Percentiles rank a stretch among this genome's conserved stretches.
These are phyloP conservation scores for Eimeria falciformis DNA, from an alignment of 169 alveolate genomes.

Conservation along the genomic window DNA sequence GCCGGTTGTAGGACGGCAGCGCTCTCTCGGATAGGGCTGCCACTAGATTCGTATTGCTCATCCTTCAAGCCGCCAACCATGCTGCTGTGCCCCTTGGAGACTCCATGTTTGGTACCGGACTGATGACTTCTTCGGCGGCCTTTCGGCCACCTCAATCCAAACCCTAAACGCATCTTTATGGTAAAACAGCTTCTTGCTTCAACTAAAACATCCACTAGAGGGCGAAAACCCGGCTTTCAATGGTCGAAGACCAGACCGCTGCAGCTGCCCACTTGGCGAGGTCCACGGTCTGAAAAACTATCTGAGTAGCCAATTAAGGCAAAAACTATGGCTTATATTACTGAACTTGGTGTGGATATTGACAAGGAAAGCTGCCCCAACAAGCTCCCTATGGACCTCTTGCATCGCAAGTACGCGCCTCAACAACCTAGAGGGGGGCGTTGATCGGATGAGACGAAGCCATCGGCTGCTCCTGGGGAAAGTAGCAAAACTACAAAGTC, in stretches of 20 bases:
- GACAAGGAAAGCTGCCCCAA: conserved; percentile 23
- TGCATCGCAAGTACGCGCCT: conserved; percentile 25
- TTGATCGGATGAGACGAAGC: not conserved
- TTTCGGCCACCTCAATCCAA: conserved; percentile 19
- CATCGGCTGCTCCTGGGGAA: not conserved
- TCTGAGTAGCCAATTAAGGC: not conserved
- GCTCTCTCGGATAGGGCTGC: not conserved
- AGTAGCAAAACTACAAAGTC: not conserved
- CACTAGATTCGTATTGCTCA: conserved; percentile 5
- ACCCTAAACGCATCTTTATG: conserved; percentile 56
- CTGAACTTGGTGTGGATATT: not conserved
- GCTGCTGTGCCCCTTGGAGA: conserved; percentile 34
- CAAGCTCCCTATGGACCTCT: not conserved
- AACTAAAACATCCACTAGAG: conserved; percentile 21
- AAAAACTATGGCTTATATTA: not conserved
- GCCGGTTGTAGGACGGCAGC: conserved; percentile 1
- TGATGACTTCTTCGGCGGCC: conserved; percentile 41
- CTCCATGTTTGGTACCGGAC: not conserved
- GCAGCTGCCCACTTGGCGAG: conserved; percentile 40
- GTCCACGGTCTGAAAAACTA: not conserved
- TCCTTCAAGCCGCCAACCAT: conserved; percentile 1
- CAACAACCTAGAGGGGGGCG: conserved; percentile 31
- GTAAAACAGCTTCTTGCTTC: not conserved
- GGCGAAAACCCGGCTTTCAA: not conserved
- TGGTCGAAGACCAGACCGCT: conserved; percentile 64